Conservation (phyloP, 2,329 filamentous ascomycete species). For the Cladobotryum mycophilum region DNA sequence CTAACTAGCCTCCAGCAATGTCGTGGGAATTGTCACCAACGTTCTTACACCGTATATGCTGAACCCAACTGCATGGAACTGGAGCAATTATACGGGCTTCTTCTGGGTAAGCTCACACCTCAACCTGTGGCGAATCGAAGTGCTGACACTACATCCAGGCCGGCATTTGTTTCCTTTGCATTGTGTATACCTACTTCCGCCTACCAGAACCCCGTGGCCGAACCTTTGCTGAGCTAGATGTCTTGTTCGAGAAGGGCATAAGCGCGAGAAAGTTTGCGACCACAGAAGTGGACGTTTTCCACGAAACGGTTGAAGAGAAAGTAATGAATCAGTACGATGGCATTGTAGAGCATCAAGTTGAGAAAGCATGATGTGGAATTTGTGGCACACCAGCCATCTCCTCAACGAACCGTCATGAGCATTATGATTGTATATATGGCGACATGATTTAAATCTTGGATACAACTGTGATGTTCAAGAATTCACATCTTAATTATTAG, state of each 20-base stretch:
- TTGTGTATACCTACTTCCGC: constrained; percentile 59
- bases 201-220: constrained; percentile 70
- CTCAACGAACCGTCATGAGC: not conserved
- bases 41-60: constrained; percentile 90
- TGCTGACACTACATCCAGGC: constrained; percentile 34
- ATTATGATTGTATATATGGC: not conserved
- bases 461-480: no score
- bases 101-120: constrained; percentile 55
- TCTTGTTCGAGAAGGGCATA: constrained; percentile 71
- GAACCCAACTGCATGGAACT: constrained; percentile 80
- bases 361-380: constrained; percentile 3
- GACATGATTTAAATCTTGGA: no score
- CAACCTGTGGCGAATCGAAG: not conserved
- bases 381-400: not conserved
- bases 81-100: constrained; percentile 81
- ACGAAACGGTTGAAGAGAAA: constrained; percentile 41
- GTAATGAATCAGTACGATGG: constrained; percentile 45
- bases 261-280: constrained; percentile 65
- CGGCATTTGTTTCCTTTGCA: constrained; percentile 71
- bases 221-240: constrained; percentile 78
- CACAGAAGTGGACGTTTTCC: constrained; percentile 52
- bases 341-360: constrained; percentile 16
- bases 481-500: no score
- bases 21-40: constrained; percentile 74
- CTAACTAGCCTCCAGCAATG: constrained; percentile 45